Conservation (phyloP, 78 protist genomes). For the Paulinella micropora region DNA sequence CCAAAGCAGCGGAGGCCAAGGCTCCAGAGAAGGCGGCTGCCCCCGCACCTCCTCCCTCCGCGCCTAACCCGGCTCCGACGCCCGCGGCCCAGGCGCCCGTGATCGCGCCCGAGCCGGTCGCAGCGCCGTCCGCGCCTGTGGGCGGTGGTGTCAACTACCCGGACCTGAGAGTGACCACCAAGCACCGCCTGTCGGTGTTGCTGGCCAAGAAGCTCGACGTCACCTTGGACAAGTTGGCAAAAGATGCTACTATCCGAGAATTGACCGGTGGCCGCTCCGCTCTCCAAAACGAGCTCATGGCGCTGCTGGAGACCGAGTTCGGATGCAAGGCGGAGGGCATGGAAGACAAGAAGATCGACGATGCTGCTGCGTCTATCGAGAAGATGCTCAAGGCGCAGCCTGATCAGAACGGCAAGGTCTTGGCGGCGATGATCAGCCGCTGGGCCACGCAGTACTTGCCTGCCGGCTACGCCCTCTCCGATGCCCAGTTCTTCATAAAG, state of each 20-base stretch:
- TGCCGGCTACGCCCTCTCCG: too few species aligned
- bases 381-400: too few species aligned
- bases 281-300: conserved; percentile 45
- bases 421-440: too few species aligned
- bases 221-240: conserved; percentile 1
- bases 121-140: too few species aligned
- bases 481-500: too few species aligned
- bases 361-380: too few species aligned
- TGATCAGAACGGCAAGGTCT: too few species aligned
- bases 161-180: conserved; percentile 6
- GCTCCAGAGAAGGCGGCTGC: conserved; percentile 8
- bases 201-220: conserved; percentile 24
- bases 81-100: too few species aligned
- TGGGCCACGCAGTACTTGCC: too few species aligned
- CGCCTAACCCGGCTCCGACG: conserved; percentile 1
- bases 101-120: too few species aligned
- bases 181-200: conserved; percentile 9
- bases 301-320: conserved; percentile 32
- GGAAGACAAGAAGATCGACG: too few species aligned
- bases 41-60: neutral
- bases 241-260: conserved; percentile 10
- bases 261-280: conserved; percentile 41
- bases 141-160: neutral
- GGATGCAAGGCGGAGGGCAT: conserved; percentile 25
- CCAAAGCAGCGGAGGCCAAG: neutral